A percentile compares a stretch with the other conserved stretches of the same genome.
phyloP scores from a whole-genome alignment of 2,329 filamentous ascomycete genomes.

The Diplodia corticola region DNA sequence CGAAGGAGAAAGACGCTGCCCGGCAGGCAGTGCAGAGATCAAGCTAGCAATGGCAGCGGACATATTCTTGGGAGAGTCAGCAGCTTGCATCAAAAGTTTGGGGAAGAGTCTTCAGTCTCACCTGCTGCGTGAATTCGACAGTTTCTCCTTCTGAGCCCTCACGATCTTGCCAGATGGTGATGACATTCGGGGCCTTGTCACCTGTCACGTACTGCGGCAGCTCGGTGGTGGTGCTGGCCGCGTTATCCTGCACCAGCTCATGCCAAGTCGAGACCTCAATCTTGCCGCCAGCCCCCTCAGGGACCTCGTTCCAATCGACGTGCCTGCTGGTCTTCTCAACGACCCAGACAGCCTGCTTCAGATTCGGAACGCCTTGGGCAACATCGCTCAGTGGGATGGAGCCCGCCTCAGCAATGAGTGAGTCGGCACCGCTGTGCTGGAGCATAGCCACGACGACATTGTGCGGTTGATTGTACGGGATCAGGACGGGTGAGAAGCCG shows the following conservation, averaged over 20 bases:
- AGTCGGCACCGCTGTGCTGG: constrained; percentile 71
- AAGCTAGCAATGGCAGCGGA: constrained; percentile 81
- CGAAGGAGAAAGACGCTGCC: constrained; percentile 69
- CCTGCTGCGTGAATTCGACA: constrained; percentile 74
- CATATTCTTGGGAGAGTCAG: constrained; percentile 60
- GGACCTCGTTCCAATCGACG: constrained; percentile 92
- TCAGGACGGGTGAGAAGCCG: constrained; percentile 76
- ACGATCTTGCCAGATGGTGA: constrained; percentile 67
- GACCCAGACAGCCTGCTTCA: constrained; percentile 84
- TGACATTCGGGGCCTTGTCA: constrained; percentile 48
- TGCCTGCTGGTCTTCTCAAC: constrained; percentile 87
- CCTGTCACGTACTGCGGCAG: constrained; percentile 65
- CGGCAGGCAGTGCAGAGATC: constrained; percentile 71
- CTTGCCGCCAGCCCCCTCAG: constrained; percentile 70
- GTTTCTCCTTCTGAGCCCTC: constrained; percentile 59
- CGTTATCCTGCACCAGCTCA: constrained; percentile 72
- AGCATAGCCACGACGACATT: constrained; percentile 71
- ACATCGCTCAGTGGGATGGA: constrained; percentile 79
- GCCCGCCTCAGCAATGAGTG: constrained; percentile 80
- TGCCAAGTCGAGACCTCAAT: constrained; percentile 91
- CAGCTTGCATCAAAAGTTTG: not conserved
- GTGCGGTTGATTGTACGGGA: constrained; percentile 78
- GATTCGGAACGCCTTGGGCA: constrained; percentile 64
- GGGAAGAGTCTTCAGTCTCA: constrained; percentile 32
- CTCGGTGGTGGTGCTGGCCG: constrained; percentile 53